phyloP scores from a whole-genome alignment of 202 grass and related monocot genomes.

The Carex arenaria region DNA sequence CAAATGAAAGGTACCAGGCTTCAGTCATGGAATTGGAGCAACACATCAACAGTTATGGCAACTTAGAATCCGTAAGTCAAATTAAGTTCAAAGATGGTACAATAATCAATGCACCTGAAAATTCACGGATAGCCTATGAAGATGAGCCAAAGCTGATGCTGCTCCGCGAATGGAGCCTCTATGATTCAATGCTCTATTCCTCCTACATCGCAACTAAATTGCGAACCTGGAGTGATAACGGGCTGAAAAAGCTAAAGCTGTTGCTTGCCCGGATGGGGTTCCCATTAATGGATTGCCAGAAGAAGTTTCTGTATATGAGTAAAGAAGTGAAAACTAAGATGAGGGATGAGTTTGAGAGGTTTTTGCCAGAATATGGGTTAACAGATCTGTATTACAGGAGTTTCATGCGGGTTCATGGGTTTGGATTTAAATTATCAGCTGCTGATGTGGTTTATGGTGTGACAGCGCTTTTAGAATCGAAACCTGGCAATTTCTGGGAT shows the following conservation, averaged over 20 bases:
- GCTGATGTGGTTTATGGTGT: constrained; percentile 84
- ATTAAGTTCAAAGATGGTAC: constrained; percentile 92
- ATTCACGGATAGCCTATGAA: constrained; percentile 79
- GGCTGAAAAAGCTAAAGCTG: constrained; percentile 89
- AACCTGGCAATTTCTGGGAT: constrained; percentile 71
- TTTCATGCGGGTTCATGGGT: constrained; percentile 75
- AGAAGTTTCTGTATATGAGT: constrained; percentile 95
- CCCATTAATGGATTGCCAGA: constrained; percentile 76
- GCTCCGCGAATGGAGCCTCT: constrained; percentile 79
- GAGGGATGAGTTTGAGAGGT: constrained; percentile 71
- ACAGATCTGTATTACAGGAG: constrained; percentile 81
- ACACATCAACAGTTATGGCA: constrained; percentile 74
- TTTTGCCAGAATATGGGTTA: constrained; percentile 76
- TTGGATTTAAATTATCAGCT: constrained; percentile 68
- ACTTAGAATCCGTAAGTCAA: constrained; percentile 37
- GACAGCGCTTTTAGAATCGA: constrained; percentile 70
- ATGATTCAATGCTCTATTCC: constrained; percentile 90
- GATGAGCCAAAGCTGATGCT: constrained; percentile 85
- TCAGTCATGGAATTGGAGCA: constrained; percentile 86
- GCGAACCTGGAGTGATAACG: constrained; percentile 93
- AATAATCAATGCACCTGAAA: constrained; percentile 68
- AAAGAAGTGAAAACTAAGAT: constrained; percentile 89
- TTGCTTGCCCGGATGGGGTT: constrained; percentile 83
- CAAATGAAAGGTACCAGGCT: constrained; percentile 89
- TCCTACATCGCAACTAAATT: constrained; percentile 84